These are phyloP conservation scores for Ascochyta rabiei DNA, from an alignment of 2,329 filamentous ascomycete genomes.

Conservation along the genomic window DNA sequence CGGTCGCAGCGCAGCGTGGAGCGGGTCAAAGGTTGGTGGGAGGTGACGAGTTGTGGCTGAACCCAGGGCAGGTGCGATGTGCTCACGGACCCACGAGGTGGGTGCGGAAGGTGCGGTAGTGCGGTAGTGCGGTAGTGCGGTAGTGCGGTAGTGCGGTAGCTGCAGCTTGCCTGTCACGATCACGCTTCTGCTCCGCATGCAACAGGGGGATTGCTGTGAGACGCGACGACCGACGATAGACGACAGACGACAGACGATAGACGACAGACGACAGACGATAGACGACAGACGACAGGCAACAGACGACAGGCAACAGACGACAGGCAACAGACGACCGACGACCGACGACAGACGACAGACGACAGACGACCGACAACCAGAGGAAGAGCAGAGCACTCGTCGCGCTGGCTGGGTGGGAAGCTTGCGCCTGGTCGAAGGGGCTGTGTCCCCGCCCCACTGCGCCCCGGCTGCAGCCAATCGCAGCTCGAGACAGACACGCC, in stretches of 20 bases:
- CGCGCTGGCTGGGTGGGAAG: slow-evolving; percentile 12
- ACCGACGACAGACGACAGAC: too few species aligned
- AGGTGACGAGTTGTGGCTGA: slow-evolving; percentile 20
- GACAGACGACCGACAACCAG: neutral
- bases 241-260: too few species aligned
- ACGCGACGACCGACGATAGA: slow-evolving; percentile 1
- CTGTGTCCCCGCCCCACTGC: slow-evolving; percentile 4
- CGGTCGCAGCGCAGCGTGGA: slow-evolving; percentile 10
- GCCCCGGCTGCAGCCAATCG: neutral
- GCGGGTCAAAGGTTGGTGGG: slow-evolving; percentile 7
- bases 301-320: too few species aligned
- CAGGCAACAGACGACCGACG: too few species aligned
- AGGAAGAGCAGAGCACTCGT: slow-evolving; percentile 1
- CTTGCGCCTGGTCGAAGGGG: slow-evolving; percentile 13
- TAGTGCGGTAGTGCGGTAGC: slow-evolving; percentile 13
- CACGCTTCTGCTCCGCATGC: slow-evolving; percentile 1
- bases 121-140: too few species aligned
- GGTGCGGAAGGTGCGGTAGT: slow-evolving; percentile 14
- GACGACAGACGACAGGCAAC: neutral
- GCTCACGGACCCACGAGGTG: slow-evolving; percentile 18
- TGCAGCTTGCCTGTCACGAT: slow-evolving; percentile 6
- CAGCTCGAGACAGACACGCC: slow-evolving; percentile 1
- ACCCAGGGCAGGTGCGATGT: slow-evolving; percentile 16
- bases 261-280: too few species aligned
- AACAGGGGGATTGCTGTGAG: slow-evolving; percentile 5